Base-by-base conservation (phyloP, 2,329 filamentous ascomycete species). In the Trichoderma sp. region DNA sequence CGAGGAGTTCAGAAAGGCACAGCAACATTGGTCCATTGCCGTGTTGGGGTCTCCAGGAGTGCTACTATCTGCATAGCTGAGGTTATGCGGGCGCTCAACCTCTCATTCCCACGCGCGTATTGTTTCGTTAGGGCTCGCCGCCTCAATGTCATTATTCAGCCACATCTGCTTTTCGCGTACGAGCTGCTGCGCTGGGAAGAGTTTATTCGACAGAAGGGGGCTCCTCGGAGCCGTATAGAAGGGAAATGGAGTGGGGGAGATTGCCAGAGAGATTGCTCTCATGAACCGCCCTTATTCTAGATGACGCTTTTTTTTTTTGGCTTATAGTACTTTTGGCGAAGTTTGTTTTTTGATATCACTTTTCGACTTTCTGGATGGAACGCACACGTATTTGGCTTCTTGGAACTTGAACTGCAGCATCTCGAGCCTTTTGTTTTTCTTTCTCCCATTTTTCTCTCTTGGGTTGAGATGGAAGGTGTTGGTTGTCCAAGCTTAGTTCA, bases 21-120 rank as follows among this genome's bases (percentile, higher is more conserved):
- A 5, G 95, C 96, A 29, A 98, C 97, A 0, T 88, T 99, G 75
- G 97, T 99, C 18, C 97, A 99, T 83, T 99, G 97, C 83, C 93
- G 97, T 21, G 97, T 99, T 8, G 97, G 97, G 65, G 97, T 99
- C 73, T 98, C 95, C 68, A 91, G 97, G 69, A 98, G 95, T 77
- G 97, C 97, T 14, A 99, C 96, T 2, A 98, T 99, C 77, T 98
- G 97, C 83, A 99, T 99, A 80, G 97, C 97, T n/a, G 95, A 98
- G 84, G 95, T 98, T 45, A 99, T 99, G 97, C 92, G 93, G 45
- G 88, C 93, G 31, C 85, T 95, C 79, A 88, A 91, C 27, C 86
- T 98, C 78, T 97, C 95, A 0, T 96, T 98, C 80, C 95, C 97
- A 14, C 90, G 94, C 74, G 97, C 97, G 76, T 99, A 99, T 84